Evolutionary conservation across 371 early-diverging fungal species (phyloP).

Genomic region (Antonospora locustae): DNA sequence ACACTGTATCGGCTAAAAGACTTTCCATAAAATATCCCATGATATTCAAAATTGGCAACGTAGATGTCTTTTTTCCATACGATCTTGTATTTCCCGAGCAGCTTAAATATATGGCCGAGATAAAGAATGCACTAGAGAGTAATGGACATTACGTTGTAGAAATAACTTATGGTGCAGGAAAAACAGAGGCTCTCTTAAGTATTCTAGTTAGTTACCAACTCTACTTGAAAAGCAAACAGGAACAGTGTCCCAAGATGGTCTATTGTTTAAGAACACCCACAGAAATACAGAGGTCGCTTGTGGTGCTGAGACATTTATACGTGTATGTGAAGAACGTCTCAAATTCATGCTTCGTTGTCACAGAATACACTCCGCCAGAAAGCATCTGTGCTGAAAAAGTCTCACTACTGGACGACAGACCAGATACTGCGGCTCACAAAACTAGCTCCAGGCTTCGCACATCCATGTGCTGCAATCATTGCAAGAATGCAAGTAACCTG

Average conservation of each 20-base stretch:
- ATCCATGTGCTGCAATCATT: too few relatives aligned
- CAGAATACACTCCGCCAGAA: too few relatives aligned
- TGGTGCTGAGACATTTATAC: conserved; percentile 77
- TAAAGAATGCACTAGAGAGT: conserved; percentile 75
- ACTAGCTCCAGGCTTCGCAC: conserved; percentile 1
- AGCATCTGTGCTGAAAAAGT: conserved; percentile 88
- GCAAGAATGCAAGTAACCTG: conserved; percentile 57
- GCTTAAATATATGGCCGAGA: conserved; percentile 85
- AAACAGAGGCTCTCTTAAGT: conserved; percentile 85
- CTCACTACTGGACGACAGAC: too few relatives aligned
- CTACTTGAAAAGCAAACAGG: conserved; percentile 30
- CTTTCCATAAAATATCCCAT: conserved; percentile 33
- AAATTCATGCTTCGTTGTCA: too few relatives aligned
- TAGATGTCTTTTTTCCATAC: conserved; percentile 89
- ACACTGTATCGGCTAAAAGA: too few relatives aligned
- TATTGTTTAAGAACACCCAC: conserved; percentile 91
- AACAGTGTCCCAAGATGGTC: conserved; percentile 61
- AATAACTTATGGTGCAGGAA: conserved; percentile 99
- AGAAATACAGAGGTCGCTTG: conserved; percentile 93
- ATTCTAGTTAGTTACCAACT: conserved; percentile 74
- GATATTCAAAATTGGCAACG: conserved; percentile 63
- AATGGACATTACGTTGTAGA: conserved; percentile 85
- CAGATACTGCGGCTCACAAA: too few relatives aligned
- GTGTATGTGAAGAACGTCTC: conserved; percentile 63
- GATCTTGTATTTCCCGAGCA: conserved; percentile 98